Evolutionary conservation across 805 yeast genomes (phyloP).

Genomic region (Saturnispora besseyi): DNA sequence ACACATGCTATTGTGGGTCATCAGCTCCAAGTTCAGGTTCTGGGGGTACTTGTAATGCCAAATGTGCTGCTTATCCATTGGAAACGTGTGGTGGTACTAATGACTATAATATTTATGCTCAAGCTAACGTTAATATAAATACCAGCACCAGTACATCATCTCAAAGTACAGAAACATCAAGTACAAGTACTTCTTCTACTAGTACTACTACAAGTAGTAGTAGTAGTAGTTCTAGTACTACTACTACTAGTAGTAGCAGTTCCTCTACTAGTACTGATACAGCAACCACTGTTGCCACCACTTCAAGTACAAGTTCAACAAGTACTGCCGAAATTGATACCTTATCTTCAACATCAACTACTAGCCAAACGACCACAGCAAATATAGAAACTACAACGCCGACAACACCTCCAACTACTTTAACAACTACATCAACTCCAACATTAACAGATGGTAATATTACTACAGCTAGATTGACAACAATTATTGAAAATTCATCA

Average conservation of each 20-base stretch:
- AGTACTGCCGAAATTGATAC: constrained; percentile 9
- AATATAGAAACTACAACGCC: constrained; percentile 2
- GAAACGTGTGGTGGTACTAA: constrained; percentile 52
- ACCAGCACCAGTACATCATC: constrained; percentile 9
- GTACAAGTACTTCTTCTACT: constrained; percentile 6
- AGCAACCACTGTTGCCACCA: neutral
- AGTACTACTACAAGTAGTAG: too few species aligned
- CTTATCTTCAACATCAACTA: neutral
- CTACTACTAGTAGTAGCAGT: constrained; percentile 1
- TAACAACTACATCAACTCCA: constrained; percentile 8
- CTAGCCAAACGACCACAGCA: constrained; percentile 4
- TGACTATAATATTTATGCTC: constrained; percentile 31
- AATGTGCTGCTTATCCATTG: constrained; percentile 54
- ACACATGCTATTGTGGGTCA: constrained; percentile 61
- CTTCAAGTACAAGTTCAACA: constrained; percentile 6
- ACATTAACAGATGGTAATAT: constrained; percentile 5
- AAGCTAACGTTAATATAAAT: constrained; percentile 20
- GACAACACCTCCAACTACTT: constrained; percentile 6
- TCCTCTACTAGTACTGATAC: neutral
- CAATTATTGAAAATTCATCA: constrained; percentile 16
- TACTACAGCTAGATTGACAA: constrained; percentile 12
- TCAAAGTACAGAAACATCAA: neutral
- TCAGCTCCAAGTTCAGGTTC: constrained; percentile 24
- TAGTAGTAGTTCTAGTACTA: neutral
- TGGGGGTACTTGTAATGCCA: constrained; percentile 5